These are phyloP conservation scores for Sarocladium brachiariae DNA, from an alignment of 2,329 filamentous ascomycete species.

Conservation along the genomic window DNA sequence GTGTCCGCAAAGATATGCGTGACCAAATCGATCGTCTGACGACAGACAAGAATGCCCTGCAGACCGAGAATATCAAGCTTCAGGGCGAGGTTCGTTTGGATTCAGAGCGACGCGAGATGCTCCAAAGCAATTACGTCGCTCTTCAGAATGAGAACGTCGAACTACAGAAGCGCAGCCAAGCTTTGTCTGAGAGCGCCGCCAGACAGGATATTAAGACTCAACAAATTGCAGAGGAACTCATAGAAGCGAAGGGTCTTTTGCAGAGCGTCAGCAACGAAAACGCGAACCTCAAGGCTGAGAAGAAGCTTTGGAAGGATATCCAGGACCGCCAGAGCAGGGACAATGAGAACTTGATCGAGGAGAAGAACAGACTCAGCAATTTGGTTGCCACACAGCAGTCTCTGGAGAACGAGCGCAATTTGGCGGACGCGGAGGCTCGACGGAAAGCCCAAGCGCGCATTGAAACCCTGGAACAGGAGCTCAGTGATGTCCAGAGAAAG, in stretches of 20 bases:
- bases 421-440: slow-evolving; percentile 72
- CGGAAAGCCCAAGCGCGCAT: slow-evolving; percentile 72
- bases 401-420: slow-evolving; percentile 84
- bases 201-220: slow-evolving; percentile 88
- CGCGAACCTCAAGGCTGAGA: slow-evolving; percentile 89
- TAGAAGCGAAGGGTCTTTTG: slow-evolving; percentile 73
- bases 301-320: slow-evolving; percentile 89
- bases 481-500: slow-evolving; percentile 73
- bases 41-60: slow-evolving; percentile 72
- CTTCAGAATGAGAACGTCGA: slow-evolving; percentile 80
- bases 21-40: slow-evolving; percentile 78
- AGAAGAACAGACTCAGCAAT: slow-evolving; percentile 76
- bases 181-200: slow-evolving; percentile 72
- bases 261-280: slow-evolving; percentile 89
- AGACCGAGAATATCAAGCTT: slow-evolving; percentile 73
- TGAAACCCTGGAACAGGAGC: slow-evolving; percentile 72
- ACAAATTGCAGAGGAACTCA: slow-evolving; percentile 85
- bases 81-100: slow-evolving; percentile 77
- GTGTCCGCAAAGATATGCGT: slow-evolving; percentile 74
- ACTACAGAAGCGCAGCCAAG: slow-evolving; percentile 73
- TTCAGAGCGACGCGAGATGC: slow-evolving; percentile 78
- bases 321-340: slow-evolving; percentile 84
- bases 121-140: slow-evolving; percentile 80
- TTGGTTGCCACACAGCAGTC: slow-evolving; percentile 80
- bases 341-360: slow-evolving; percentile 76